Evolutionary conservation across 768 basidiomycete species (phyloP), one percentile per base, ranked within the genome.

Genomic region (Rhizopogon vulgaris): DNA sequence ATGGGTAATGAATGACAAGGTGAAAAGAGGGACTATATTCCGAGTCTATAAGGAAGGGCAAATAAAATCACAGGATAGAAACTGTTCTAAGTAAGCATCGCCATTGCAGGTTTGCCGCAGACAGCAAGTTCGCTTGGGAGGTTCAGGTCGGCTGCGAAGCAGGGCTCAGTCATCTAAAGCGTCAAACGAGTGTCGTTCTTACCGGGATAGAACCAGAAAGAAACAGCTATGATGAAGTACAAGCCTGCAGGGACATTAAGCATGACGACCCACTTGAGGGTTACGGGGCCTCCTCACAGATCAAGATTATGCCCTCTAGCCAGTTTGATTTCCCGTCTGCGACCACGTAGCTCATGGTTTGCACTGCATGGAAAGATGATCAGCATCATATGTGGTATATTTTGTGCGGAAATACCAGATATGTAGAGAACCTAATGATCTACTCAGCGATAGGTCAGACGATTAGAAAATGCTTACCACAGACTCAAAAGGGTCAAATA

Each of bases 401-500:
- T 46, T 46, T 18, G 9, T 38, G 15, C 66, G 63, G 78, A 78
- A 56, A 56, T 55, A 63, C 72, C 73, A 1, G 73, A 59, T 32
- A 73, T 62, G 49, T 73, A 74, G 4, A 71, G 63, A 24, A 73
- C 67, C 66, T 66, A 51, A 9, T 7, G 41, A 45, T 10, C 9
- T 32, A 52, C 34, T 66, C 14, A 69, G 51, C 41, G 38, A 27
- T 1, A 14, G 8, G 27, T 6, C 28, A 4, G 27, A 49, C 24
- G 3, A 30, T 38, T 6, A 9, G 6, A 22, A 36, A 4, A 63
- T 65, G 46, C 74, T 58, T 38, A 83, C 82, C 41, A 94, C 72
- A 1, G 87, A 86, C 71, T 94, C 89, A 63, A 87, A 94, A 2
- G 91, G 88, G 65, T 95, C 94, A 61, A 95, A 94, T 34, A 94